A percentile compares a stretch with the other conserved stretches of the same genome.
Evolutionary conservation across 176 grass and related monocot genomes (phyloP).

Genomic region (Raddia distichophylla): DNA sequence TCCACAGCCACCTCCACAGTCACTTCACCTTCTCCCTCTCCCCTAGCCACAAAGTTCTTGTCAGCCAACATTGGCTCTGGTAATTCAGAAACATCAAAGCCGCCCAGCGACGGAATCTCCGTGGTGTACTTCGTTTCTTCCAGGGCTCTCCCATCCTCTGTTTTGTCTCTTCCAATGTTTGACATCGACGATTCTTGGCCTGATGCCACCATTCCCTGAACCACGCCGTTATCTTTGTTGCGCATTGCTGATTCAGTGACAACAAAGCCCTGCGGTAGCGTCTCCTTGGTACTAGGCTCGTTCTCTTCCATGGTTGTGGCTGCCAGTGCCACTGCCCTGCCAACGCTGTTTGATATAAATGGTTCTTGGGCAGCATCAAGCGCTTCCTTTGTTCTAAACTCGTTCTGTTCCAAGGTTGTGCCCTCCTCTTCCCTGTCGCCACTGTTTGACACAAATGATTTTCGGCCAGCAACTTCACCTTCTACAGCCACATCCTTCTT

Average conservation of each 20-base stretch:
- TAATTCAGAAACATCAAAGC: background rate
- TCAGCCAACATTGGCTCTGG: background rate
- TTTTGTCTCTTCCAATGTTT: background rate
- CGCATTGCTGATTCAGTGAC: background rate
- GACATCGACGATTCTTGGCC: background rate
- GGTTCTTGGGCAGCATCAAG: constrained; percentile 3
- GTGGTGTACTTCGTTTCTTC: background rate
- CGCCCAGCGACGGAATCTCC: background rate
- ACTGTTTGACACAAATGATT: too few relatives aligned
- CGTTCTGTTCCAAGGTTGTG: too few relatives aligned
- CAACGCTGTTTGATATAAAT: background rate
- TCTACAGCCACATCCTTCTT: background rate
- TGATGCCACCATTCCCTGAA: background rate
- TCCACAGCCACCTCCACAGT: background rate
- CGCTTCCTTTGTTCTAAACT: too few relatives aligned
- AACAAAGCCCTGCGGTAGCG: background rate
- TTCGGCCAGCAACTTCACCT: constrained; percentile 21
- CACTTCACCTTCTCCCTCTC: too few relatives aligned
- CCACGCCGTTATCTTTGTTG: background rate
- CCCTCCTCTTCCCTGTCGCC: too few relatives aligned
- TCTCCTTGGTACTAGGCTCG: constrained; percentile 11
- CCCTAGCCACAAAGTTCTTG: background rate
- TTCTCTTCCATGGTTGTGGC: background rate
- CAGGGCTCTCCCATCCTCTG: background rate
- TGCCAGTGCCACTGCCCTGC: too few relatives aligned